Conservation (phyloP, 352 stramenopile species). For the Poterioochromonas sp. region DNA sequence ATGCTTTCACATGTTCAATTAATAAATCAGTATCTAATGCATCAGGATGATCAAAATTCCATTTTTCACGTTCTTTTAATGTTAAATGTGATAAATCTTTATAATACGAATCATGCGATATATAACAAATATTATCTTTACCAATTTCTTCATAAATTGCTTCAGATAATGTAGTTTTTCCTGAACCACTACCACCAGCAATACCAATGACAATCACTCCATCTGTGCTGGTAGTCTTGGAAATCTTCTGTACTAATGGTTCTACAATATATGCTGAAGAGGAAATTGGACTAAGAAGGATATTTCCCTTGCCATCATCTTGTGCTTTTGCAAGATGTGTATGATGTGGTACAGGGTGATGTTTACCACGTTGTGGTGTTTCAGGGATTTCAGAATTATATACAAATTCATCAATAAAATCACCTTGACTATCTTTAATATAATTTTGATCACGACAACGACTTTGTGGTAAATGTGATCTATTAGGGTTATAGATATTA, state of each 20-base stretch:
- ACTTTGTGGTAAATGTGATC: no score
- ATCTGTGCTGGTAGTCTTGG: background rate
- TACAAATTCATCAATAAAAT: no score
- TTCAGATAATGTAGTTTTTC: constrained; percentile 77
- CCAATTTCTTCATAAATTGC: constrained; percentile 77
- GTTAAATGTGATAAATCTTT: constrained; percentile 68
- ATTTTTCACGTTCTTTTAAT: constrained; percentile 64
- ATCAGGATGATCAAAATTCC: constrained; percentile 89
- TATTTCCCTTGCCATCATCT: no score
- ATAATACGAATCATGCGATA: constrained; percentile 72
- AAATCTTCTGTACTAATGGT: background rate
- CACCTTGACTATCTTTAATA: no score
- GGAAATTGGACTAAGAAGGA: no score
- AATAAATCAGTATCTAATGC: constrained; percentile 80
- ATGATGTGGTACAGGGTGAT: no score
- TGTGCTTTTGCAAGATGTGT: no score
- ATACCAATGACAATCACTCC: constrained; percentile 67
- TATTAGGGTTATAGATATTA: no score
- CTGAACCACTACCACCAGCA: constrained; percentile 73
- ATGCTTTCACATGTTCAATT: constrained; percentile 64
- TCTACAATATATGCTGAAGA: background rate
- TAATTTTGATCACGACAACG: no score
- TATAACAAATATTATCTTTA: constrained; percentile 72
- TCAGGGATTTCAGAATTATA: no score
- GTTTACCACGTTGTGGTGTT: no score